These are phyloP conservation scores for Aspergillus sclerotioniger DNA, from an alignment of 495 filamentous ascomycete species.

Conservation along the genomic window DNA sequence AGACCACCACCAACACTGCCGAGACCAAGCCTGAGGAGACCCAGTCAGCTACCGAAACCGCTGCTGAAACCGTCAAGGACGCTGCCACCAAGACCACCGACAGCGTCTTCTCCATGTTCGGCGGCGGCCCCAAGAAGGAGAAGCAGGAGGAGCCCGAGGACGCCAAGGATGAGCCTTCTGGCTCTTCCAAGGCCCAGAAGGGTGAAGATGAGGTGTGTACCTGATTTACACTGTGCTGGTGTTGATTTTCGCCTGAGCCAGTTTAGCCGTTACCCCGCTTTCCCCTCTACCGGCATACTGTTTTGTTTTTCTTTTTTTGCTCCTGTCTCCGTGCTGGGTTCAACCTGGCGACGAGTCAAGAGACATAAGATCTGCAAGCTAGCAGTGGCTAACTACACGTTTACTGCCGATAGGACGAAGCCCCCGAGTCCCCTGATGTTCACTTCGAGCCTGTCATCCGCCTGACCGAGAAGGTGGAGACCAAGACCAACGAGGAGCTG, in stretches of 20 bases:
- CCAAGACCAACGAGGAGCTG: conserved; percentile 96
- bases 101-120: conserved; percentile 96
- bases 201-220: conserved; percentile 49
- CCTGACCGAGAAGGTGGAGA: conserved; percentile 92
- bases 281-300: conserved; percentile 4
- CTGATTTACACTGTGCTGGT: conserved; percentile 16
- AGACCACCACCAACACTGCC: conserved; percentile 32
- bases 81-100: conserved; percentile 60
- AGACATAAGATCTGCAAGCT: background rate
- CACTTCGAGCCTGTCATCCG: conserved; percentile 96
- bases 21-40: background rate
- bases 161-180: conserved; percentile 73
- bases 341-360: background rate
- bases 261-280: conserved; percentile 5
- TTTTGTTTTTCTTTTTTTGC: background rate
- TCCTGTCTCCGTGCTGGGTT: conserved; percentile 1
- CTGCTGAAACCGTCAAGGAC: conserved; percentile 42
- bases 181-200: conserved; percentile 82
- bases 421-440: conserved; percentile 82
- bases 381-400: conserved; percentile 1
- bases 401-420: conserved; percentile 51
- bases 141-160: conserved; percentile 81
- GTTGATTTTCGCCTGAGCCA: background rate
- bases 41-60: conserved; percentile 13
- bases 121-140: conserved; percentile 79